Conservation (phyloP, 2,329 filamentous ascomycete genomes). For the Neophaeococcomyces mojaviensis region DNA sequence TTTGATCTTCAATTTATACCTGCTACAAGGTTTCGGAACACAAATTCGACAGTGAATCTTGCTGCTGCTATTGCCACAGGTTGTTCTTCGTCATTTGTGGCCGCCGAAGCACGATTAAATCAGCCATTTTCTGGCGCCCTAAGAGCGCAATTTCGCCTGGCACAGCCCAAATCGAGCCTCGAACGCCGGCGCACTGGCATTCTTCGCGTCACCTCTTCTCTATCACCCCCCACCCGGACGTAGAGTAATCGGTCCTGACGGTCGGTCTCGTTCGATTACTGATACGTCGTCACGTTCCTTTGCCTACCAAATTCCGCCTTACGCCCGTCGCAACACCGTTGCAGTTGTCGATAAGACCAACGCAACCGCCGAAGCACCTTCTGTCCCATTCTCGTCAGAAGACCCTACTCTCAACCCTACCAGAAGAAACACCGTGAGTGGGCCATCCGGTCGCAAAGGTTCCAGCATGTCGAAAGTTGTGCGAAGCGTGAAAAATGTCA, state of each 20-base stretch:
- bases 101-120: neutral
- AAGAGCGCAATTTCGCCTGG: neutral
- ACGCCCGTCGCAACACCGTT: slow-evolving; percentile 17
- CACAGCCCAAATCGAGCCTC: neutral
- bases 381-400: neutral
- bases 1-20: no score
- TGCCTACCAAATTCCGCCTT: slow-evolving; percentile 9
- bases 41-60: no score
- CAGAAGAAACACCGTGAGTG: slow-evolving; percentile 17
- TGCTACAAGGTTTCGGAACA: no score
- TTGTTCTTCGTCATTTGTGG: no score
- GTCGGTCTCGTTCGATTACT: slow-evolving; percentile 19
- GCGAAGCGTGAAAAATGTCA: slow-evolving; percentile 97
- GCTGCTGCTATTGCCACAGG: no score
- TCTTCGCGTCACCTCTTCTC: slow-evolving; percentile 21
- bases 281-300: slow-evolving; percentile 19
- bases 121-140: neutral
- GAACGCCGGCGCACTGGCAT: slow-evolving; percentile 14
- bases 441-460: slow-evolving; percentile 14
- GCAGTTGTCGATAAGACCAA: slow-evolving; percentile 5
- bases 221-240: slow-evolving; percentile 15
- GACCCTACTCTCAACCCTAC: slow-evolving; percentile 12
- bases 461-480: slow-evolving; percentile 85
- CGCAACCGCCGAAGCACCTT: slow-evolving; percentile 5
- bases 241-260: slow-evolving; percentile 19